Evolutionary conservation across 2,329 filamentous ascomycete genomes (phyloP), one percentile per base, ranked within the genome.

Genomic region (Cercospora zeina): DNA sequence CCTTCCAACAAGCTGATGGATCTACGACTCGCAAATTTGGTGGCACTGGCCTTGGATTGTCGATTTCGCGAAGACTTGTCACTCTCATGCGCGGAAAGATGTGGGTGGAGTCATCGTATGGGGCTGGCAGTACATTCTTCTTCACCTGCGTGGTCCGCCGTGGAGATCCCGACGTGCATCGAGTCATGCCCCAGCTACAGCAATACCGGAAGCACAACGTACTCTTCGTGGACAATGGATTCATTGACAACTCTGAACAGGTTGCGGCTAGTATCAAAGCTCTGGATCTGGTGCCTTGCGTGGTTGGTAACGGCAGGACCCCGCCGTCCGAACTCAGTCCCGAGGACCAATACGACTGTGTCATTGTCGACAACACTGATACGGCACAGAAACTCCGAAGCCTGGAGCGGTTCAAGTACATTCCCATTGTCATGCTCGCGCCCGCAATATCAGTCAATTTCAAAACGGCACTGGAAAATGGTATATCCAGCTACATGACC

Each of bases 401-500:
- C 10, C 89, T 95, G 56, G 93, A 97, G 73, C 91, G 96, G 74
- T 96, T 97, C 83, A 97, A 97, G 80, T 97, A 97, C 74, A 91
- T 97, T 50, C 95, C 95, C 2, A 93, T 99, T 67, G 93, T 99
- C 47, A 85, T 97, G 64, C 80, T 97, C 50, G 95, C 92, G 49
- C 92, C 93, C 0, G 82, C 91, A 36, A 92, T 97, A 11, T 90
- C 93, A 64, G 91, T 97, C 68, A 96, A 88, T 75, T 83, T 99
- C 70, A 96, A 96, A 79, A 95, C 91, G 2, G 95, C 93, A 62
- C 80, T 97, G 63, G 95, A 97, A 75, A 84, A 97, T 67, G 93
- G 95, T 66, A 96, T 99, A 69, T 96, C 93, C n/a, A 97, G 93
- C 55, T 97, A 97, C 77, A 97, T 97, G 92, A 97, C 95, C 1